These are phyloP conservation scores for Desmodesmus armatus DNA, from an alignment of 139 green algal genomes.

Conservation along the genomic window DNA sequence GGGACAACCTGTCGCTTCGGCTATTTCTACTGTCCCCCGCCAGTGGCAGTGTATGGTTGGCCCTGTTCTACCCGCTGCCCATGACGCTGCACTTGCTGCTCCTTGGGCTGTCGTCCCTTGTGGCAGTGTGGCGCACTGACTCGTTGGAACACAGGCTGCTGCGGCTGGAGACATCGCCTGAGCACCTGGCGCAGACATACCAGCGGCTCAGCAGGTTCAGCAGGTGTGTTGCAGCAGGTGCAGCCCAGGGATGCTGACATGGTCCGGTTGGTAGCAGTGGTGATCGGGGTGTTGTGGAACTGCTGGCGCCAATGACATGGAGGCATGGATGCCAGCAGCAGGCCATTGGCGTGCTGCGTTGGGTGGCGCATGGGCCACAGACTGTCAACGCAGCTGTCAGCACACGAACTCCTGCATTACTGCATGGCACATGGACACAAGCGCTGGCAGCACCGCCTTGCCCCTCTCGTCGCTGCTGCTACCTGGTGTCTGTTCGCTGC, in stretches of 20 bases:
- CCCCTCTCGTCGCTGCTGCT: not conserved
- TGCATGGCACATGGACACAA: not conserved
- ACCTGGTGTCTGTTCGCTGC: too few relatives aligned
- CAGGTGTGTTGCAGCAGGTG: not conserved
- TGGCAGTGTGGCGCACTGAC: not conserved
- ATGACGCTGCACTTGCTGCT: slow-evolving; percentile 30
- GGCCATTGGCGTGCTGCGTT: too few relatives aligned
- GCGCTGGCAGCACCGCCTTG: not conserved
- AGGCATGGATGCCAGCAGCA: too few relatives aligned
- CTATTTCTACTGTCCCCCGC: slow-evolving; percentile 40
- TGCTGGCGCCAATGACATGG: too few relatives aligned
- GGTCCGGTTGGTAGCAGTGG: too few relatives aligned
- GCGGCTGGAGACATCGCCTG: not conserved
- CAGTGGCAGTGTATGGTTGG: slow-evolving; percentile 32
- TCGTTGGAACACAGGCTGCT: slow-evolving; percentile 4
- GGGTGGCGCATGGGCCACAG: too few relatives aligned
- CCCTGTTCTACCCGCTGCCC: slow-evolving; percentile 42
- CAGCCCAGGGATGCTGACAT: too few relatives aligned
- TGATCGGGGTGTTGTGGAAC: not conserved
- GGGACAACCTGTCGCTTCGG: not conserved
- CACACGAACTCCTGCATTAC: too few relatives aligned
- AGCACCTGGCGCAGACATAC: slow-evolving; percentile 18
- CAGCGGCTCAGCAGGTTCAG: slow-evolving; percentile 29
- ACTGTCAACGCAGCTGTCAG: not conserved
- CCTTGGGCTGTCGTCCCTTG: slow-evolving; percentile 26